Conservation (phyloP, 192 early-diverging fungal genomes). For the Mortierella claussenii region DNA sequence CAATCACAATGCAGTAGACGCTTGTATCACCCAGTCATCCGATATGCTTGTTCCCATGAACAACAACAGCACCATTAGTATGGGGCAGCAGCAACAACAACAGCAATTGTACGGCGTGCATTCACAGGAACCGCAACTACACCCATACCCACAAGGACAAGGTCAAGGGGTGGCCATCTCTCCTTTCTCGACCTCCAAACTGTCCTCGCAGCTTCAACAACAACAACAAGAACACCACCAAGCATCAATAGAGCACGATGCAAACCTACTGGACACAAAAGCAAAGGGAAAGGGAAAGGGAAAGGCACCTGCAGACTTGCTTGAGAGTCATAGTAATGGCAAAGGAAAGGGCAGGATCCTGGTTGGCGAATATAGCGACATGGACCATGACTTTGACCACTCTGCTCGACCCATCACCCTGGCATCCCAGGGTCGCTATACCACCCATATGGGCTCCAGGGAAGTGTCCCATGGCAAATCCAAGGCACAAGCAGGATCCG, state of each 20-base stretch:
- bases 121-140: conserved; percentile 11
- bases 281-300: neutral
- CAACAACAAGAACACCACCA: conserved; percentile 7
- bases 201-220: too few relatives aligned
- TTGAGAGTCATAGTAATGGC: conserved; percentile 9
- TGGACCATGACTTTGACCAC: neutral
- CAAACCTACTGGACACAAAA: neutral
- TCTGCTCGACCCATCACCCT: neutral
- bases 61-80: neutral
- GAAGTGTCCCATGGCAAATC: neutral
- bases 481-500: conserved; percentile 1
- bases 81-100: conserved; percentile 2
- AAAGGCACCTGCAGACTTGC: neutral
- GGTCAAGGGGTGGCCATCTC: too few relatives aligned
- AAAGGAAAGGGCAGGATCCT: conserved; percentile 16
- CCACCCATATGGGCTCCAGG: neutral
- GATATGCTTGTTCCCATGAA: conserved; percentile 43
- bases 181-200: neutral
- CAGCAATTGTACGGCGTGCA: neutral
- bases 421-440: conserved; percentile 3
- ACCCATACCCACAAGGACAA: too few relatives aligned
- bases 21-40: conserved; percentile 25
- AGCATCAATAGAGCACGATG: too few relatives aligned
- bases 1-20: conserved; percentile 16
- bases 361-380: neutral